Base-by-base conservation (phyloP, 192 early-diverging fungal genomes). In the Backusella circina region DNA sequence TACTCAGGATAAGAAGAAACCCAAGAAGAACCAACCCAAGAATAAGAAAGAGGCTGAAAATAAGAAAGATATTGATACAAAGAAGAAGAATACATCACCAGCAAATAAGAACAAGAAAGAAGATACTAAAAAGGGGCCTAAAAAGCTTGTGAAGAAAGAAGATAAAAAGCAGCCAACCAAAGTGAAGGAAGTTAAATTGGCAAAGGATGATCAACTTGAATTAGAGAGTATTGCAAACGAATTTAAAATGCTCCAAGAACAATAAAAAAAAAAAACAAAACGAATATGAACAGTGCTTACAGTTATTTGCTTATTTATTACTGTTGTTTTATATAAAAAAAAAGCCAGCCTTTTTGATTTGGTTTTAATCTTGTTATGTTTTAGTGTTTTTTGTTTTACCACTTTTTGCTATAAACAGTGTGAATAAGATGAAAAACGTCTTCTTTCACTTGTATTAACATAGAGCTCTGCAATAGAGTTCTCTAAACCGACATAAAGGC, bases 191-290 rank as follows among this genome's bases (percentile, higher is more conserved):
- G 37, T 74, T 4, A 32, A 39, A 5, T 39, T 74, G n/a, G 61
- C 73, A 28, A 74, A 74, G 15, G 73, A 74, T 39, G 73, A 74
- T 65, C 61, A 65, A n/a, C 50, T 74, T 15, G 73, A 65, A 35
- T 74, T 74, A 8, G 64, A 74, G n/a, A 74, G 32, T 37, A 37
- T 74, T 74, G 73, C 73, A 26, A 74, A 66, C 0, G 73, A 74
- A 66, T 65, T 74, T 18, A 32, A 36, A 47, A 38, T 47, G 41
- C 69, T 70, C 47, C 23, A 70, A 70, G 15, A 70, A 30, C 12
- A 41, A 44, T 47, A 47, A 47, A 47, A 47, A 47, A 18, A 47
- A n/a, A n/a, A n/a, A n/a, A n/a, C n/a, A n/a, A n/a, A n/a, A n/a
- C n/a, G 18, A 5, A n/a, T 47, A 47, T 47, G 16, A 47, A 47